These are phyloP conservation scores for Leptodermis oblonga DNA, from an alignment of 257 asterid species.

Conservation along the genomic window DNA sequence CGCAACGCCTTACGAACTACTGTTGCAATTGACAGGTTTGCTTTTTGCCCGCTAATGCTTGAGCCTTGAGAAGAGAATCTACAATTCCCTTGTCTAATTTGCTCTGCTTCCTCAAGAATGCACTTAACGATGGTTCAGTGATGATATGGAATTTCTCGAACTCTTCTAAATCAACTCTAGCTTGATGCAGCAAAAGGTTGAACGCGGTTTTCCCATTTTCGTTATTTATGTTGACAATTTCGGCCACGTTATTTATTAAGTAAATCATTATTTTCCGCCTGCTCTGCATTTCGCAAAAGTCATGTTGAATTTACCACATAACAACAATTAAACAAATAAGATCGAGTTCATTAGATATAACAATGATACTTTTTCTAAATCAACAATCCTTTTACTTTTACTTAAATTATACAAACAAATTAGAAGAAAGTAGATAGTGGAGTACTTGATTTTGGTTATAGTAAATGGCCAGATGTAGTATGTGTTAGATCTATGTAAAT, in stretches of 20 bases:
- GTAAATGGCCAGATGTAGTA: conserved; percentile 15
- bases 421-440: too few species aligned
- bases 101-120: neutral
- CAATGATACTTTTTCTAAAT: too few species aligned
- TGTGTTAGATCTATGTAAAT: too few species aligned
- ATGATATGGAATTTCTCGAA: neutral
- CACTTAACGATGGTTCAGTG: neutral
- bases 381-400: too few species aligned
- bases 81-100: neutral
- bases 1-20: neutral
- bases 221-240: neutral
- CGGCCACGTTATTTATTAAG: neutral
- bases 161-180: neutral
- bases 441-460: conserved; percentile 1
- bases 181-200: neutral
- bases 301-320: too few species aligned
- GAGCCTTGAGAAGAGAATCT: neutral
- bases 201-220: neutral
- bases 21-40: neutral
- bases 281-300: neutral
- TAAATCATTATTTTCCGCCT: neutral
- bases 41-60: neutral
- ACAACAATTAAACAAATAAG: too few species aligned
- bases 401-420: too few species aligned
- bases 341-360: too few species aligned